A percentile compares a stretch with the other conserved stretches of the same genome.
phyloP scores from a whole-genome alignment of 192 early-diverging fungal species.

The Coemansia sp. region DNA sequence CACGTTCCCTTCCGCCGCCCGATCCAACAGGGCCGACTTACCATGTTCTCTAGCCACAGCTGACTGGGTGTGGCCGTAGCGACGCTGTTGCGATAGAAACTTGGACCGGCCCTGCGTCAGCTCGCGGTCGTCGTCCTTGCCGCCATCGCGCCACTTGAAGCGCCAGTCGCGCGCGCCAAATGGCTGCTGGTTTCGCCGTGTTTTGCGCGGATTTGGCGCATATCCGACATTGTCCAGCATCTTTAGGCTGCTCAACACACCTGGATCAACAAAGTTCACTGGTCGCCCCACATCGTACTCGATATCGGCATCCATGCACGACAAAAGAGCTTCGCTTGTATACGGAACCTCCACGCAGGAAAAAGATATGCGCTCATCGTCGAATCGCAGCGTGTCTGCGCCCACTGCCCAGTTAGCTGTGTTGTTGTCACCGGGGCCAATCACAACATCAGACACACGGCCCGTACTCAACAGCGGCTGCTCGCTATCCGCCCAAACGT shows the following conservation, averaged over 20 bases:
- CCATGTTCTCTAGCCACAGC: too few species aligned
- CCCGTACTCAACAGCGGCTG: constrained; percentile 61
- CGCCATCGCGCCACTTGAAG: constrained; percentile 23
- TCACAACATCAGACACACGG: not conserved
- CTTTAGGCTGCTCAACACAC: constrained; percentile 75
- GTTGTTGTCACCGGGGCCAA: not conserved
- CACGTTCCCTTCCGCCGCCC: constrained; percentile 13
- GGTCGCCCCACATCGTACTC: constrained; percentile 75
- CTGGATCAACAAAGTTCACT: constrained; percentile 69
- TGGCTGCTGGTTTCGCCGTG: constrained; percentile 72
- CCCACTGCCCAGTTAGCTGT: not conserved
- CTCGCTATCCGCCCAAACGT: constrained; percentile 72
- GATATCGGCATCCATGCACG: constrained; percentile 66
- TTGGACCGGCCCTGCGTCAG: constrained; percentile 45
- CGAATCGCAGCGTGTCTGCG: not conserved
- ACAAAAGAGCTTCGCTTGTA: constrained; percentile 65
- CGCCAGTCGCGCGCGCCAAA: constrained; percentile 31
- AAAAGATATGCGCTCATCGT: constrained; percentile 60
- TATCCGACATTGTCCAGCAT: constrained; percentile 93
- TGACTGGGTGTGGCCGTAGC: constrained; percentile 17
- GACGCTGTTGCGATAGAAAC: constrained; percentile 44
- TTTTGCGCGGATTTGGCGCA: constrained; percentile 79
- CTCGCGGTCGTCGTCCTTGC: constrained; percentile 26
- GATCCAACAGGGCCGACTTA: not conserved
- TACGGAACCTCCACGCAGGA: constrained; percentile 72